Evolutionary conservation across 2,329 filamentous ascomycete species (phyloP).

Genomic region (Zelopaecilomyces penicillatus): DNA sequence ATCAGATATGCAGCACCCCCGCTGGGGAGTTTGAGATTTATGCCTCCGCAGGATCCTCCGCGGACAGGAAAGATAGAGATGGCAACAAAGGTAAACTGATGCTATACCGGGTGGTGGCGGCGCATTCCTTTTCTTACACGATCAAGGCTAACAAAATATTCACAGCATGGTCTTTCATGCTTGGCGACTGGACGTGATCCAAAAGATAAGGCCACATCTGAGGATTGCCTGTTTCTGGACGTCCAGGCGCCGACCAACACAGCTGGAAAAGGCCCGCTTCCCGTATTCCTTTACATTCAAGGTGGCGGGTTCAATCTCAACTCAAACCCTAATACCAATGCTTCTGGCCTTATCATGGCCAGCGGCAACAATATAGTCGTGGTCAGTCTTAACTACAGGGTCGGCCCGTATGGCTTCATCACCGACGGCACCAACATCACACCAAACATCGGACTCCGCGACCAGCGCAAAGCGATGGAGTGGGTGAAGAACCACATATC

Average conservation of each 20-base stretch:
- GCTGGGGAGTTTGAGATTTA: slow-evolving; percentile 56
- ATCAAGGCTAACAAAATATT: background rate
- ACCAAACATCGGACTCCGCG: slow-evolving; percentile 61
- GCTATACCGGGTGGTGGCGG: background rate
- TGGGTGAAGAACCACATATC: slow-evolving; percentile 62
- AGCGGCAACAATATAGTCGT: slow-evolving; percentile 56
- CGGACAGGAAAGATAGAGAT: slow-evolving; percentile 35
- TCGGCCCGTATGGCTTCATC: slow-evolving; percentile 67
- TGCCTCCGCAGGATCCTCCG: slow-evolving; percentile 55
- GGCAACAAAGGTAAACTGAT: slow-evolving; percentile 42
- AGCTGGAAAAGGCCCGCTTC: slow-evolving; percentile 42
- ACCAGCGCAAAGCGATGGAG: slow-evolving; percentile 59
- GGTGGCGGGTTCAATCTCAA: slow-evolving; percentile 52
- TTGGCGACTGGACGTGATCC: slow-evolving; percentile 20
- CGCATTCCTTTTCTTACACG: background rate
- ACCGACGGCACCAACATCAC: slow-evolving; percentile 47
- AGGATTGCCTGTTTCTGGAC: slow-evolving; percentile 64
- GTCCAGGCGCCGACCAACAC: slow-evolving; percentile 51
- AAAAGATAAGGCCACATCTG: slow-evolving; percentile 28
- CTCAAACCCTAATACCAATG: slow-evolving; percentile 47
- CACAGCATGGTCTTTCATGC: slow-evolving; percentile 14
- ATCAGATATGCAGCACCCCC: slow-evolving; percentile 68
- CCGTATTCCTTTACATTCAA: slow-evolving; percentile 53
- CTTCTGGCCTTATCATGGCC: slow-evolving; percentile 46
- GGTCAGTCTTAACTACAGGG: slow-evolving; percentile 68